Evolutionary conservation across 139 green algal genomes (phyloP), one percentile per base, ranked within the genome.

Genomic region (Tetraselmis chui): DNA sequence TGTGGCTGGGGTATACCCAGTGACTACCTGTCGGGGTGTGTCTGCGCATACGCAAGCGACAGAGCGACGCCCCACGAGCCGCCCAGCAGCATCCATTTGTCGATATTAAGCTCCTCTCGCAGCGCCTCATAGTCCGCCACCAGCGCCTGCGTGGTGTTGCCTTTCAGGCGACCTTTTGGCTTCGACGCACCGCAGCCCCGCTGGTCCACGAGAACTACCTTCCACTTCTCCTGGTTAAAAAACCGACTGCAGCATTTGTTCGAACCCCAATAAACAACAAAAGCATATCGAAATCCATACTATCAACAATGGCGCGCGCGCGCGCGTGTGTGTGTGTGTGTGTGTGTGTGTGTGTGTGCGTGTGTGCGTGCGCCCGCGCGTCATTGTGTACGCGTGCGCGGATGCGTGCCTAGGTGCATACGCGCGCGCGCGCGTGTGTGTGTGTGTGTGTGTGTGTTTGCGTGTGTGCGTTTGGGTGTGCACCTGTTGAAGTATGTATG

Each of bases 191-290:
- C 92, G 77, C 92, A 94, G 1, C 89, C 92, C 0, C 92, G 82
- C 81, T 96, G 92, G 82, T 95, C 92, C 1, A 94, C 32, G 5
- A 96, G 85, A 23, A 95, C 84, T 1, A 96, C 88, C 2, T 83
- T 79, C 75, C 88, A 96, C 25, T 85, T 76, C 18, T 59, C 0
- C 5, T 86, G 87, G 78, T 95, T 89, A 80, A 95, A 95, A 83
- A 95, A 93, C 0, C 85, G 86, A 1, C 86, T 93, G 87, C 76
- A n/a, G n/a, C n/a, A n/a, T n/a, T n/a, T n/a, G n/a, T n/a, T n/a
- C n/a, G n/a, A n/a, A n/a, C n/a, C n/a, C n/a, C n/a, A n/a, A n/a
- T n/a, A n/a, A n/a, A n/a, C n/a, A n/a, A n/a, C n/a, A n/a, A n/a
- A n/a, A n/a, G n/a, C n/a, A n/a, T n/a, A n/a, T n/a, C n/a, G n/a